phyloP scores from a whole-genome alignment of 805 yeast genomes.

The Crinitomyces ghanaensis region DNA sequence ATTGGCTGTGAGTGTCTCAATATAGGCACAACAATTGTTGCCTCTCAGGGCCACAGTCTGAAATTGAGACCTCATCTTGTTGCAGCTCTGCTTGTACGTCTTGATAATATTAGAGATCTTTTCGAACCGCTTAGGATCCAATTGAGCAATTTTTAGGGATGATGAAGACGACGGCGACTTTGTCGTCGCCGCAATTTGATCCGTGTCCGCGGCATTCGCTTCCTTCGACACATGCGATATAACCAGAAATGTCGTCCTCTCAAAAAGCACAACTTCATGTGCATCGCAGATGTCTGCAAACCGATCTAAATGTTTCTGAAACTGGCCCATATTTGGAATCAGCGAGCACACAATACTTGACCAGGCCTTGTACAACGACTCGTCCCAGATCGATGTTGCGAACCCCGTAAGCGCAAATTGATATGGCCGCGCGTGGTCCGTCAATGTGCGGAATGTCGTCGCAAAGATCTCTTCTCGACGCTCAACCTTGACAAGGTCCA shows the following conservation, averaged over 20 bases:
- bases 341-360: slow-evolving; percentile 88
- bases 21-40: slow-evolving; percentile 27
- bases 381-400: slow-evolving; percentile 97
- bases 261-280: slow-evolving; percentile 83
- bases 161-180: slow-evolving; percentile 11
- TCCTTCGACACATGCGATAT: slow-evolving; percentile 37
- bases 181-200: slow-evolving; percentile 1
- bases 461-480: slow-evolving; percentile 74
- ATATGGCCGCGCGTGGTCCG: slow-evolving; percentile 59
- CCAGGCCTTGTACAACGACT: slow-evolving; percentile 93
- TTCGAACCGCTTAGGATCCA: slow-evolving; percentile 90
- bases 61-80: slow-evolving; percentile 77
- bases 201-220: neutral
- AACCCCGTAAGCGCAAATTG: slow-evolving; percentile 69
- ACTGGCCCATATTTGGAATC: slow-evolving; percentile 78
- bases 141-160: slow-evolving; percentile 11
- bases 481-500: slow-evolving; percentile 87
- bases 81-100: slow-evolving; percentile 85
- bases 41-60: slow-evolving; percentile 63
- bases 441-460: slow-evolving; percentile 73
- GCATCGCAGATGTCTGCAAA: slow-evolving; percentile 70
- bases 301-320: slow-evolving; percentile 63
- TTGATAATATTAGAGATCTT: slow-evolving; percentile 89
- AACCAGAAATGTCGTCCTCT: slow-evolving; percentile 82
- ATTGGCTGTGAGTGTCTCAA: slow-evolving; percentile 32